phyloP scores from a whole-genome alignment of 208 protist species.

The Leishmania turanica region DNA sequence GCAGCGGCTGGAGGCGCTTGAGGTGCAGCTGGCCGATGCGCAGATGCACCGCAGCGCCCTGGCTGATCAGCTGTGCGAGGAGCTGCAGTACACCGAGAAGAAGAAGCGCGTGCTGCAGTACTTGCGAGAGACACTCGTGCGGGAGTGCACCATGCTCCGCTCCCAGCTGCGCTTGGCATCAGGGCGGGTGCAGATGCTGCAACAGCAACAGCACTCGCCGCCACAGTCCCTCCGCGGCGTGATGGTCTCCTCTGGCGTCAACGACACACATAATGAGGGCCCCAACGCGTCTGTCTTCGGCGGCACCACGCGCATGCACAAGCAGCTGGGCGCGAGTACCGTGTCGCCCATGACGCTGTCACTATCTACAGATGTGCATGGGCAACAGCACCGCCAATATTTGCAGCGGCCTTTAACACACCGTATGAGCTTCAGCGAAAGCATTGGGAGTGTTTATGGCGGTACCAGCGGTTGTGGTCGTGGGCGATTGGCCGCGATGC shows the following conservation, averaged over 20 bases:
- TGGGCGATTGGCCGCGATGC: neutral
- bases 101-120: conserved; percentile 75
- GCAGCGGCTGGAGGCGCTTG: conserved; percentile 35
- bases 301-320: neutral
- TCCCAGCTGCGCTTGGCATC: conserved; percentile 66
- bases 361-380: neutral
- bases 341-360: conserved; percentile 5
- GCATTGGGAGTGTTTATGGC: conserved; percentile 12
- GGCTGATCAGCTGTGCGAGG: conserved; percentile 51
- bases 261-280: neutral
- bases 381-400: neutral
- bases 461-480: neutral
- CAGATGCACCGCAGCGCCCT: conserved; percentile 37
- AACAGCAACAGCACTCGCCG: conserved; percentile 29
- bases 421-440: conserved; percentile 1
- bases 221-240: neutral
- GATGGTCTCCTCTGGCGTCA: neutral
- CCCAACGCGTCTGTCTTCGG: neutral
- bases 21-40: conserved; percentile 63
- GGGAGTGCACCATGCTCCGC: conserved; percentile 82
- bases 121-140: conserved; percentile 79
- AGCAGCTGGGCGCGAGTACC: neutral
- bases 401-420: neutral
- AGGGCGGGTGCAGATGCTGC: conserved; percentile 39
- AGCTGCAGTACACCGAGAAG: conserved; percentile 56